Evolutionary conservation across 352 stramenopile species (phyloP).

Genomic region (Pythium biforme): DNA sequence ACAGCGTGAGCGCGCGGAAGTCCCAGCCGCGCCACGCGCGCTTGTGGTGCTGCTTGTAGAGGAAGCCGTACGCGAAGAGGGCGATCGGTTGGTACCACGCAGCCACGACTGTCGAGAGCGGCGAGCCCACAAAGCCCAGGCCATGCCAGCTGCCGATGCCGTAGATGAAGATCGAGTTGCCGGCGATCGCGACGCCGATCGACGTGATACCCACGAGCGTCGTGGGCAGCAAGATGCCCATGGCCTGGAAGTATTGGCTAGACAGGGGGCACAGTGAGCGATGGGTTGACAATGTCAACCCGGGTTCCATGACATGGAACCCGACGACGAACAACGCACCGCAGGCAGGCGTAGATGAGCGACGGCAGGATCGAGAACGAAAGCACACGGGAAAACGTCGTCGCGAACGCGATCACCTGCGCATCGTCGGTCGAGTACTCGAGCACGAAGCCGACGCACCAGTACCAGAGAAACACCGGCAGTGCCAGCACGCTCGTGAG

Average conservation of each 20-base stretch:
- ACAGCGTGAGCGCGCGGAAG: constrained; percentile 39
- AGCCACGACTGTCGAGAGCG: constrained; percentile 70
- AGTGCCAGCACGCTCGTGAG: constrained; percentile 55
- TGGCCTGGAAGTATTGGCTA: constrained; percentile 72
- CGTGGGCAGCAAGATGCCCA: constrained; percentile 61
- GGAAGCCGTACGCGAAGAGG: constrained; percentile 57
- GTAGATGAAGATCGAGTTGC: constrained; percentile 79
- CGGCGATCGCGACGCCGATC: constrained; percentile 51
- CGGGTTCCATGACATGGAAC: too few relatives aligned
- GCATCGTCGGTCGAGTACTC: constrained; percentile 61
- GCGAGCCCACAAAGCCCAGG: constrained; percentile 78
- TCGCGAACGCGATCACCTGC: constrained; percentile 53
- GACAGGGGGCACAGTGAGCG: background rate
- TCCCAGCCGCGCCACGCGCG: constrained; percentile 66
- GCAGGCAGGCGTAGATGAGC: constrained; percentile 63
- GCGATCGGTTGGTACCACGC: constrained; percentile 73
- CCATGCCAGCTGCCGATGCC: constrained; percentile 47
- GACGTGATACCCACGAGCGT: constrained; percentile 62
- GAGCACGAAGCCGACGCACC: constrained; percentile 58
- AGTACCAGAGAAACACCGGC: constrained; percentile 70
- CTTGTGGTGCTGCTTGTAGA: constrained; percentile 55
- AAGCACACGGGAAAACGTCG: constrained; percentile 58
- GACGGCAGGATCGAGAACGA: constrained; percentile 58
- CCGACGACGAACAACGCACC: too few relatives aligned
- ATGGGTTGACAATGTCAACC: too few relatives aligned